phyloP scores from a whole-genome alignment of 495 filamentous ascomycete species.

The Hypoxylon subgilvum region DNA sequence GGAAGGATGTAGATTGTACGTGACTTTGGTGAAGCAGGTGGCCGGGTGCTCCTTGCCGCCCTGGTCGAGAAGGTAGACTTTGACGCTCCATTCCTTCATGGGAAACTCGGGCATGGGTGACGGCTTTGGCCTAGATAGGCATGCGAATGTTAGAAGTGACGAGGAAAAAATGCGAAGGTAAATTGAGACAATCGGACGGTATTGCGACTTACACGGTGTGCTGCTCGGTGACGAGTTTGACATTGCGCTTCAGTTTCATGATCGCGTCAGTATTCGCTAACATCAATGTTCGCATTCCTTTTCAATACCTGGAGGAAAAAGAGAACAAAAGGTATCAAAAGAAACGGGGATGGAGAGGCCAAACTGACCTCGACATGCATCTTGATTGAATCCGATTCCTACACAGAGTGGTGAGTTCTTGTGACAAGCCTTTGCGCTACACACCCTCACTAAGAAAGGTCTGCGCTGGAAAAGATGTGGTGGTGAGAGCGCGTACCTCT shows the following conservation, averaged over 20 bases:
- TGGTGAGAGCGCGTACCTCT: too few species aligned
- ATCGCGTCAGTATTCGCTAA: conserved; percentile 30
- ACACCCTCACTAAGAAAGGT: too few species aligned
- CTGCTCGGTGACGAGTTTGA: conserved; percentile 93
- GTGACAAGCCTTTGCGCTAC: too few species aligned
- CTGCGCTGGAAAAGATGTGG: not conserved
- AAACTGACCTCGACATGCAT: conserved; percentile 38
- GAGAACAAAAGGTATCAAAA: not conserved
- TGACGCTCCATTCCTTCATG: conserved; percentile 76
- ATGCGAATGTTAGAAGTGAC: conserved; percentile 27
- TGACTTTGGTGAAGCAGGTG: conserved; percentile 85
- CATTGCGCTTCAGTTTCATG: conserved; percentile 63
- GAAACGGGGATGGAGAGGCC: not conserved
- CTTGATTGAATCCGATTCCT: not conserved
- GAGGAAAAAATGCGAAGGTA: not conserved
- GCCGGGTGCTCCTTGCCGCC: conserved; percentile 74
- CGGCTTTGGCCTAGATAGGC: conserved; percentile 63
- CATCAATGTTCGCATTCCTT: not conserved
- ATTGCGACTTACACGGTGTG: conserved; percentile 73
- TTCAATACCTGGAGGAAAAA: not conserved
- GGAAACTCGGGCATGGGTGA: conserved; percentile 86
- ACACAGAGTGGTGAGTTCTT: not conserved
- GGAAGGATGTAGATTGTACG: conserved; percentile 90
- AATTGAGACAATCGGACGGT: not conserved
- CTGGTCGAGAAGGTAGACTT: conserved; percentile 67